phyloP scores from a whole-genome alignment of 768 basidiomycete genomes.

The Amanita thiersii region DNA sequence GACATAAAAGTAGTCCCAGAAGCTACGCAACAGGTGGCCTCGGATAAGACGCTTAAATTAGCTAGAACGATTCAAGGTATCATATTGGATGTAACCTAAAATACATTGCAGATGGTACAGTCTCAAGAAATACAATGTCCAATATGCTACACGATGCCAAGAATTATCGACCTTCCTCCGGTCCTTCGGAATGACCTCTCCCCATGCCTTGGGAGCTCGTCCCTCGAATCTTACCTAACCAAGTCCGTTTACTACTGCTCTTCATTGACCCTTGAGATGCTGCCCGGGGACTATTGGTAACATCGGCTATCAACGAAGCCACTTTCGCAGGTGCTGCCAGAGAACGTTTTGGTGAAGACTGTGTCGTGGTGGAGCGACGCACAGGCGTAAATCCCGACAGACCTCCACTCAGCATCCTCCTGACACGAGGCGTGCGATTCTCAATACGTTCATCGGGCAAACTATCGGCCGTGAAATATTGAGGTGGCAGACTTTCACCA shows the following conservation, averaged over 20 bases:
- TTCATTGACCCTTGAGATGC: slow-evolving; percentile 27
- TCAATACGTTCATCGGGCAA: slow-evolving; percentile 32
- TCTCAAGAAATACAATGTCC: slow-evolving; percentile 26
- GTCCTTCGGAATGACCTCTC: background rate
- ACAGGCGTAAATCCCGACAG: slow-evolving; percentile 71
- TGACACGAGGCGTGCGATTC: slow-evolving; percentile 49
- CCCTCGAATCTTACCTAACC: slow-evolving; percentile 66
- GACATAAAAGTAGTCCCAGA: slow-evolving; percentile 1
- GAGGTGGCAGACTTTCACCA: slow-evolving; percentile 46
- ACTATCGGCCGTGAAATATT: slow-evolving; percentile 55
- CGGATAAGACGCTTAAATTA: too few relatives aligned
- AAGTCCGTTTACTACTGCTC: slow-evolving; percentile 44
- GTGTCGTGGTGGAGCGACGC: slow-evolving; percentile 34
- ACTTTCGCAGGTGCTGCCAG: slow-evolving; percentile 20
- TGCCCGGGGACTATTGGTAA: slow-evolving; percentile 58
- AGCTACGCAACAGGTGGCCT: slow-evolving; percentile 2
- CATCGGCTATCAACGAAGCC: slow-evolving; percentile 41
- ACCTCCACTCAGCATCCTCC: slow-evolving; percentile 47
- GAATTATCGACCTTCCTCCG: slow-evolving; percentile 11
- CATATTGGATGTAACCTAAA: background rate
- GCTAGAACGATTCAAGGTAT: too few relatives aligned
- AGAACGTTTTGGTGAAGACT: slow-evolving; percentile 44
- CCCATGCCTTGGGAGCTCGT: slow-evolving; percentile 23
- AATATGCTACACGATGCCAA: too few relatives aligned
- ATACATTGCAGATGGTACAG: slow-evolving; percentile 3